A percentile compares a stretch with the other conserved stretches of the same genome.
Evolutionary conservation across 176 grass and related monocot genomes (phyloP).

Genomic region (Avena sativa): DNA sequence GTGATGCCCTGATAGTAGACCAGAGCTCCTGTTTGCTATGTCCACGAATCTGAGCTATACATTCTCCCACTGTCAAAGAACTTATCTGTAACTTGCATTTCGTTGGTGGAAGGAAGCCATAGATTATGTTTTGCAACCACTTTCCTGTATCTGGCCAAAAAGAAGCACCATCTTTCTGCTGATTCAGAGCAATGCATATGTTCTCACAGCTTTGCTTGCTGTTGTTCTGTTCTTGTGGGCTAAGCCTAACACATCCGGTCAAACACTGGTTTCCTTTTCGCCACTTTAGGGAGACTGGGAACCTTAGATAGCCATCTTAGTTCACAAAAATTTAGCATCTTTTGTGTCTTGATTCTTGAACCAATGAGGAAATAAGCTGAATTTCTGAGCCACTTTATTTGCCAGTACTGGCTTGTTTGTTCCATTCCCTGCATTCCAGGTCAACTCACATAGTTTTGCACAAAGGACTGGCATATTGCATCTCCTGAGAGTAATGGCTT

Average conservation of each 20-base stretch:
- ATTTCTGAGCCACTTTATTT: background rate
- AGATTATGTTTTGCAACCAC: background rate
- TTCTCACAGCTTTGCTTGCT: background rate
- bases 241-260: background rate
- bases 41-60: background rate
- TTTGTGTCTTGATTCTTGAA: background rate
- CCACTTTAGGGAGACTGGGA: background rate
- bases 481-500: background rate
- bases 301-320: background rate
- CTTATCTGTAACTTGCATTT: background rate
- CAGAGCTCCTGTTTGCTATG: background rate
- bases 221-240: background rate
- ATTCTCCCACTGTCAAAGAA: background rate
- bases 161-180: background rate
- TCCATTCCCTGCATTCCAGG: background rate
- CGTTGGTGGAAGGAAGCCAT: background rate
- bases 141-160: background rate
- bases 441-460: background rate
- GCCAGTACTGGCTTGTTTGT: background rate
- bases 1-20: background rate
- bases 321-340: background rate
- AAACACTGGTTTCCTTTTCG: slow-evolving; percentile 28
- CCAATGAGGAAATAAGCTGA: slow-evolving; percentile 1
- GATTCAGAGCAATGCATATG: background rate
- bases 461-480: background rate